A percentile compares a stretch with the other conserved stretches of the same genome.
Evolutionary conservation across 345 rosid genomes (phyloP).

Genomic region (Syzygium oleosum): DNA sequence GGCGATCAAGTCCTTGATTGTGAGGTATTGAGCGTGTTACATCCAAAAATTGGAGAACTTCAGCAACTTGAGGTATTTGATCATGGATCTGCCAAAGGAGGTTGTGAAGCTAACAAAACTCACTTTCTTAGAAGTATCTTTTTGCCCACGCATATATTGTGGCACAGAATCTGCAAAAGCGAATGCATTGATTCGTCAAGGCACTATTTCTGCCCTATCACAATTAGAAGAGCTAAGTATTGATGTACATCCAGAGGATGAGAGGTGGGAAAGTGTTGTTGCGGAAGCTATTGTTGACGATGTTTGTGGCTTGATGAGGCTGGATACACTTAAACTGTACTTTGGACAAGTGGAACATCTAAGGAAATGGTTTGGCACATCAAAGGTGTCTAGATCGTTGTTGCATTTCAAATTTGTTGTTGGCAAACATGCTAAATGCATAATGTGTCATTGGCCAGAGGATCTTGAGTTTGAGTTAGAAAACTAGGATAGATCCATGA

Average conservation of each 20-base stretch:
- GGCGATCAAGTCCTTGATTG: not conserved
- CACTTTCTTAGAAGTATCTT: not conserved
- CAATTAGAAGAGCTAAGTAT: constrained; percentile 4
- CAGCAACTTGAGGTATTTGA: not conserved
- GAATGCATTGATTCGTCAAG: not conserved
- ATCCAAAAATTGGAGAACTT: not conserved
- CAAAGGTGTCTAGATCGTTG: not conserved
- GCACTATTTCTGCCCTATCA: not conserved
- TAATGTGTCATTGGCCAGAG: constrained; percentile 7
- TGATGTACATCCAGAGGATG: constrained; percentile 4
- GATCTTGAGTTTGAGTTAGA: not conserved
- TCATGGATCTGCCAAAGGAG: not conserved
- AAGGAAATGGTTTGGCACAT: not conserved
- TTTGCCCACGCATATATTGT: not conserved
- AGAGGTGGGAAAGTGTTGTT: not conserved
- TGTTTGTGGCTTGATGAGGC: not conserved
- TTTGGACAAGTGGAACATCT: not conserved
- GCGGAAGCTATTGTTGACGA: not conserved
- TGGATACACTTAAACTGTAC: not conserved
- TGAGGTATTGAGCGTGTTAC: not conserved
- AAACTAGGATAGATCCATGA: not conserved
- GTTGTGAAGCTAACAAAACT: not conserved
- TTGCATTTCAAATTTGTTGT: constrained; percentile 5
- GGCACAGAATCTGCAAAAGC: not conserved
- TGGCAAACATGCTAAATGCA: constrained; percentile 6